A percentile compares a stretch with the other conserved stretches of the same genome.
Conservation (phyloP, 2,329 filamentous ascomycete genomes). For the Biscogniauxia marginata region DNA sequence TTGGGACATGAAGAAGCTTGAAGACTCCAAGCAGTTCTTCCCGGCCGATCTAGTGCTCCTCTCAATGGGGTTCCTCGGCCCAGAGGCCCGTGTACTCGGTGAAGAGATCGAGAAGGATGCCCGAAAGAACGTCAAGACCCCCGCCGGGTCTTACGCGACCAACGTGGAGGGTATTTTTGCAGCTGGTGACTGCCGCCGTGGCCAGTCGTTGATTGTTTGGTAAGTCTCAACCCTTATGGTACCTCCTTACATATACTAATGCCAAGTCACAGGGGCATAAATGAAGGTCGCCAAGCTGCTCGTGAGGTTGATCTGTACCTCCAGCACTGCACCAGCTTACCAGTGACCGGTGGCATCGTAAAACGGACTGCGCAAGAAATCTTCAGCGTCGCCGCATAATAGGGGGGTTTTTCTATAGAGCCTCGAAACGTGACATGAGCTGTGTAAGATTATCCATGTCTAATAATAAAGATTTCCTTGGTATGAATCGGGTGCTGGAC, state of each 20-base stretch:
- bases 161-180: conserved; percentile 88
- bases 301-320: conserved; percentile 90
- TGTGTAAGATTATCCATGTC: conserved; percentile 1
- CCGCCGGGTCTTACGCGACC: conserved; percentile 82
- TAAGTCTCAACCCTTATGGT: conserved; percentile 44
- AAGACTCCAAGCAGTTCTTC: conserved; percentile 93
- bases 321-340: conserved; percentile 74
- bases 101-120: conserved; percentile 88
- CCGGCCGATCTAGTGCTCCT: conserved; percentile 90
- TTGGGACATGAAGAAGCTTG: conserved; percentile 98
- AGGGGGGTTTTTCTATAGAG: background rate
- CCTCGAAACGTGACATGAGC: conserved; percentile 1
- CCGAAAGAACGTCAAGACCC: conserved; percentile 95
- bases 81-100: conserved; percentile 83
- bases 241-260: conserved; percentile 33
- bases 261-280: conserved; percentile 72
- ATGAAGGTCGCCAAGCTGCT: conserved; percentile 90
- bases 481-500: background rate
- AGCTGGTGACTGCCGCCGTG: conserved; percentile 90
- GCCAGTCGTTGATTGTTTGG: conserved; percentile 96
- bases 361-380: conserved; percentile 77
- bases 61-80: conserved; percentile 96
- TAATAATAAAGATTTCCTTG: background rate
- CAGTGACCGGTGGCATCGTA: conserved; percentile 89
- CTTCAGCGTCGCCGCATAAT: conserved; percentile 15